Base-by-base conservation (phyloP, 2,329 filamentous ascomycete genomes). In the Rhynchosporium agropyri region DNA sequence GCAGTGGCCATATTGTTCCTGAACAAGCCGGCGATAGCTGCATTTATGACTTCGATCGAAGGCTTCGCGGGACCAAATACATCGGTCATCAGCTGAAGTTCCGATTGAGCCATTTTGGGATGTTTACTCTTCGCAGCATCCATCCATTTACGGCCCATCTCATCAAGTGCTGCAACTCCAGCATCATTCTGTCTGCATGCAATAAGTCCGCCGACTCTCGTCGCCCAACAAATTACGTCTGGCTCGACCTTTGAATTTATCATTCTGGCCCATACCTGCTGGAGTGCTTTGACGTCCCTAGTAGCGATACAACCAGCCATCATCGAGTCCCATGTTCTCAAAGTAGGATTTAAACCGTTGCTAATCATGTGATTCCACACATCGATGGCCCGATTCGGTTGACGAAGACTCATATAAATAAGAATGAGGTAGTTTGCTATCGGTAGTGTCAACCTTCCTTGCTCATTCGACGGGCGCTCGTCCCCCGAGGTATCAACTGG, bases 321-420 rank as follows among this genome's bases (percentile, higher is more conserved):
- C 83, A 95, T 89, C 49, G 84, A 78, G 45, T 86, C 89, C 84
- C 89, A 95, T 0, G 90, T 89, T 68, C 79, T 82, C 60, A 88
- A 70, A 6, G 81, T 86, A 13, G 90, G 88, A 61, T 77, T 74
- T 36, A 89, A 72, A 0, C 83, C 84, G 58, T 83, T 75, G 49
- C 76, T 73, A 13, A 82, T 71, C 80, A 86, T 83, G 63, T 79
- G 74, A 62, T 84, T 84, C 84, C 84, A 86, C 3, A 84, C 77
- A 33, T 81, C 76, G n/a, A 85, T 77, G 0, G 83, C 81, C 10
- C 74, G 71, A 38, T 77, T 68, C 3, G 77, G 71, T 50, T 76
- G 73, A 20, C 73, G 71, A n/a, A 84, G 63, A 2, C 72, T 67
- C 71, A 84, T 76, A 67, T 79, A 83, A 1, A 76, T 73, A 5